Base-by-base conservation (phyloP, 2,329 filamentous ascomycete genomes). In the Fusarium beomiforme region DNA sequence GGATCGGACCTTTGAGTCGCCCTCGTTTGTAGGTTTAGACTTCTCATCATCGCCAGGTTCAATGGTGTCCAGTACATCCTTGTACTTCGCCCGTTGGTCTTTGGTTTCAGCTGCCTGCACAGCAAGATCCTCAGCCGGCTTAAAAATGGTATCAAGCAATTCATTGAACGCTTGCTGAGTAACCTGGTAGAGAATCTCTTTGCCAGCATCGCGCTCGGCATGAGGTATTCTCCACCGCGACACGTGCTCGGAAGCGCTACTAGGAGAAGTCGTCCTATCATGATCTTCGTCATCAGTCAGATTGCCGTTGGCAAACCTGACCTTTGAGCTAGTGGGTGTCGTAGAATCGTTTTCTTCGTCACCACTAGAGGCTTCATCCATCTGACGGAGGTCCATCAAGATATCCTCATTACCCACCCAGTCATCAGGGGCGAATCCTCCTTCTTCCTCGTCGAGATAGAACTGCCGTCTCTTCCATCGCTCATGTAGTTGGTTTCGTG, bases 161-260 rank as follows among this genome's bases (percentile, higher is more conserved):
- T 98, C 94, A 76, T 98, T 98, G 82, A 97, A 93, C 1, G 94
- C 81, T 80, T 97, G 92, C 79, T 98, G 94, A 1, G 93, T 94
- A 34, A 97, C 90, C 79, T 97, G 93, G 77, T 97, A 98, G 2
- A 98, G 84, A 7, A 98, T 92, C 78, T 98, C 94, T 73, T 92
- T 93, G 39, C 93, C 94, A 9, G 93, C 90, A 78, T 97, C 94
- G 64, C 88, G 88, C 79, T 97, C 94, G 2, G 92, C 91, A 71
- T 93, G 90, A 2, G 93, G 92, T 19, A 97, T 90, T 56, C 94
- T 92, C 79, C 93, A 91, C 21, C 91, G 91, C 51, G 91, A 91
- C 91, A 91, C 94, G 62, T 91, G 87, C 79, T 95, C 91, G 16
- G 92, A 89, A 12, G 92, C 85, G 76, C 89, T 92, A 47, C 90